phyloP scores from a whole-genome alignment of 441 rosid genomes.

The Populus hybrid region DNA sequence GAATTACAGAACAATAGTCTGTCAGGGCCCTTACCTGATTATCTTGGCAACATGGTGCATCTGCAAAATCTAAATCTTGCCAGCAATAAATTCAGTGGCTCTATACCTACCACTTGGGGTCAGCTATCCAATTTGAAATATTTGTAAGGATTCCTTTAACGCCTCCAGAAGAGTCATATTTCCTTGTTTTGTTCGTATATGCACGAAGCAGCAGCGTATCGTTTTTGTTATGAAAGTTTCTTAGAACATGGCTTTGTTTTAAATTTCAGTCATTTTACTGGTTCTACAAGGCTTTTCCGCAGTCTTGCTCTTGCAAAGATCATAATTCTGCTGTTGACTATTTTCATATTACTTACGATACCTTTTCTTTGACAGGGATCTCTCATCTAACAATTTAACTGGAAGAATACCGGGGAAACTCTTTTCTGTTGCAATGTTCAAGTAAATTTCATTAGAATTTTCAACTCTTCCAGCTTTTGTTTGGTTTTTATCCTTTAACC shows the following conservation, averaged over 20 bases:
- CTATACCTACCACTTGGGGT: conserved; percentile 69
- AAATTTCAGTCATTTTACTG: background rate
- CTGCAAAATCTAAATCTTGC: conserved; percentile 74
- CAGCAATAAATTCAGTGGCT: conserved; percentile 68
- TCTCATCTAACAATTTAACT: conserved; percentile 60
- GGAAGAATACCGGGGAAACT: conserved; percentile 65
- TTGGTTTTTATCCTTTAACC: background rate
- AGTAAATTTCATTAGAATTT: conserved; percentile 40
- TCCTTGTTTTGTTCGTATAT: background rate
- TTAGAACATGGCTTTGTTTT: background rate
- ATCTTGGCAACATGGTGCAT: conserved; percentile 54
- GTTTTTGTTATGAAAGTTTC: background rate
- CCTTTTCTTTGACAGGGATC: conserved; percentile 53
- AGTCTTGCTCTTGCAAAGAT: background rate
- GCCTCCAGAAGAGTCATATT: background rate
- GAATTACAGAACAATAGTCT: conserved; percentile 77
- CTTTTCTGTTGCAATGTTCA: conserved; percentile 58
- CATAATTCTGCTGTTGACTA: background rate
- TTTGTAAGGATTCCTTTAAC: conserved; percentile 44
- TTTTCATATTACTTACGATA: conserved; percentile 1
- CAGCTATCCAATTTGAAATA: conserved; percentile 63
- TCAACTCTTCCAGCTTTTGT: background rate
- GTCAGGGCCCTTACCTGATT: conserved; percentile 66
- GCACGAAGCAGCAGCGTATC: too few relatives aligned
- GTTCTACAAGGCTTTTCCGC: background rate